Evolutionary conservation across 768 basidiomycete species (phyloP).

Genomic region (Gautieria morchelliformis): DNA sequence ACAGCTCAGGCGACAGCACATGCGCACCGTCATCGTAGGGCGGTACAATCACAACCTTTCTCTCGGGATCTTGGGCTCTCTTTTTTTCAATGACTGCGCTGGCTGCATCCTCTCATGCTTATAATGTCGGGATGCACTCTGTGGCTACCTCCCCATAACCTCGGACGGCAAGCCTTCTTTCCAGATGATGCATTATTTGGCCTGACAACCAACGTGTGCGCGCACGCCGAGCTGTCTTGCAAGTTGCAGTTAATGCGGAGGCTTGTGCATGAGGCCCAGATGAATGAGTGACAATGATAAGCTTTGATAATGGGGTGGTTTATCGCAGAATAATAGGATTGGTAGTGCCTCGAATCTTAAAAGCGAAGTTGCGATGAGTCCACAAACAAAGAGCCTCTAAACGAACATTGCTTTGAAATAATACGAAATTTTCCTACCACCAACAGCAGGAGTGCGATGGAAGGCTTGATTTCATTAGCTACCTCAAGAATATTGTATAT

Average conservation of each 20-base stretch:
- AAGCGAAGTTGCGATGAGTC: slow-evolving; percentile 22
- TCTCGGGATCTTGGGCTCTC: not conserved
- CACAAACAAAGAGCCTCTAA: not conserved
- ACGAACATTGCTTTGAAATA: not conserved
- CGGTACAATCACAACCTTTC: slow-evolving; percentile 21
- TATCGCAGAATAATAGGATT: slow-evolving; percentile 21
- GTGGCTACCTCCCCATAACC: slow-evolving; percentile 19
- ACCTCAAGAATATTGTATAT: too few species aligned
- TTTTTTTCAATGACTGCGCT: slow-evolving; percentile 11
- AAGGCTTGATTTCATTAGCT: too few species aligned
- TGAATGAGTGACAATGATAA: slow-evolving; percentile 28
- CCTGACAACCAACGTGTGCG: slow-evolving; percentile 32
- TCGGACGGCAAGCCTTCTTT: slow-evolving; percentile 18
- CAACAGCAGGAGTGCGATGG: too few species aligned
- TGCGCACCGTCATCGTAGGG: slow-evolving; percentile 23
- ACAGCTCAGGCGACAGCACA: not conserved
- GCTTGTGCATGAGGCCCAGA: slow-evolving; percentile 32
- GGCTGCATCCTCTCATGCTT: slow-evolving; percentile 16
- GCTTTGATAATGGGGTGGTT: slow-evolving; percentile 4
- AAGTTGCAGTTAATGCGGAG: slow-evolving; percentile 28
- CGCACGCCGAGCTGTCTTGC: slow-evolving; percentile 20
- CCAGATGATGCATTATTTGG: slow-evolving; percentile 17
- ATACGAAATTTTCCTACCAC: slow-evolving; percentile 6
- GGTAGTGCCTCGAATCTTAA: slow-evolving; percentile 30
- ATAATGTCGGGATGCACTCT: slow-evolving; percentile 16